Conservation (phyloP, 805 yeast species). For the Ogataea thermomethanolica region DNA sequence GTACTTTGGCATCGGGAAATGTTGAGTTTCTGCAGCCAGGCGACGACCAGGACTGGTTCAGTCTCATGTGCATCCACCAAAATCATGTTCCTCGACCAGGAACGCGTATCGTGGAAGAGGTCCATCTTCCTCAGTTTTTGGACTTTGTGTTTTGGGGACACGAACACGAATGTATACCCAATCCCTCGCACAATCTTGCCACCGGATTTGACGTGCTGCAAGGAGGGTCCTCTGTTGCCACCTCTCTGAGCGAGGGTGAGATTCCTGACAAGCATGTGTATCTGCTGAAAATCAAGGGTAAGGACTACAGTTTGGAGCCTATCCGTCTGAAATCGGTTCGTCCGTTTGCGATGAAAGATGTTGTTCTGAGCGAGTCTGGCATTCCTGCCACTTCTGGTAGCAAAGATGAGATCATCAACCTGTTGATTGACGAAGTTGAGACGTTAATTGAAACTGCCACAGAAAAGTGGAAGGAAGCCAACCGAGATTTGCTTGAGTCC, state of each 20-base stretch:
- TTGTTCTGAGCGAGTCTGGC: conserved; percentile 51
- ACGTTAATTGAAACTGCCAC: conserved; percentile 58
- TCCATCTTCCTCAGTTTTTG: conserved; percentile 73
- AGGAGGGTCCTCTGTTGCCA: conserved; percentile 93
- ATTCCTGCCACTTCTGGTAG: conserved; percentile 60
- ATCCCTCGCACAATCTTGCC: conserved; percentile 54
- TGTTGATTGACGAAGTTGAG: conserved; percentile 62
- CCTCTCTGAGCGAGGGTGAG: conserved; percentile 85
- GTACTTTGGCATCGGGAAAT: conserved; percentile 75
- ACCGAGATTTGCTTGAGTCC: conserved; percentile 26
- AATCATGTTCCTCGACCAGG: conserved; percentile 80
- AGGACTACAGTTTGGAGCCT: conserved; percentile 53
- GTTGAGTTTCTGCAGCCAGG: conserved; percentile 76
- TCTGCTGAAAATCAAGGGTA: conserved; percentile 60
- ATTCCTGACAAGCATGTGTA: conserved; percentile 71
- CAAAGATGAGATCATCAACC: conserved; percentile 56
- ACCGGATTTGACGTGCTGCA: conserved; percentile 76
- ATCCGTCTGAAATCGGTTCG: conserved; percentile 68
- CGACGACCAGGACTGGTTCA: conserved; percentile 65
- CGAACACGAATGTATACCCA: conserved; percentile 89
- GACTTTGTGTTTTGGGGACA: conserved; percentile 95
- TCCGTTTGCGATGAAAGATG: conserved; percentile 74
- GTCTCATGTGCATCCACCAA: conserved; percentile 84
- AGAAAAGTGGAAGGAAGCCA: conserved; percentile 40
- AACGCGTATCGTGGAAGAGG: conserved; percentile 82